phyloP scores from a whole-genome alignment of 192 early-diverging fungal genomes.

The Backusella psychrophila region DNA sequence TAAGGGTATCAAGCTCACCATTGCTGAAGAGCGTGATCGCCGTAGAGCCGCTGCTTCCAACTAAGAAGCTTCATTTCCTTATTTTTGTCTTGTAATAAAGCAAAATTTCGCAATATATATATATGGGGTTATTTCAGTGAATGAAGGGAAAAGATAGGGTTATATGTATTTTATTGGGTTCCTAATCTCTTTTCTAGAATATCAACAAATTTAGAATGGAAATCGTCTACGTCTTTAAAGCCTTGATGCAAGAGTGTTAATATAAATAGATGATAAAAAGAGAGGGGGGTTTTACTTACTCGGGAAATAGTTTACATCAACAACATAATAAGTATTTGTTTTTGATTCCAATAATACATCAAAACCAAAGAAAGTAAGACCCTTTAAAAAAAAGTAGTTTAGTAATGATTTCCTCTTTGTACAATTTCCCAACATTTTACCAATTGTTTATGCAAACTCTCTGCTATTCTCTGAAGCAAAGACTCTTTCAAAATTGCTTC shows the following conservation, averaged over 20 bases:
- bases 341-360: constrained; percentile 26
- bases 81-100: too few relatives aligned
- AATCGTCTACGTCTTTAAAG: constrained; percentile 14
- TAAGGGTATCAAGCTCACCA: too few relatives aligned
- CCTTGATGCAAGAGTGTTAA: background rate
- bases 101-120: background rate
- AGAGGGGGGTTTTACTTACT: constrained; percentile 13
- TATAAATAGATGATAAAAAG: background rate
- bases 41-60: too few relatives aligned
- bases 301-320: constrained; percentile 39
- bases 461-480: constrained; percentile 10
- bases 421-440: too few relatives aligned
- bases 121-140: background rate
- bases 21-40: too few relatives aligned
- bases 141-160: too few relatives aligned
- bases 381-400: background rate
- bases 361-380: constrained; percentile 38
- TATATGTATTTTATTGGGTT: background rate
- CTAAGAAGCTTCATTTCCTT: too few relatives aligned
- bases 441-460: constrained; percentile 14
- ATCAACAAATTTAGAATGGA: constrained; percentile 18
- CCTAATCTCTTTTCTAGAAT: constrained; percentile 9
- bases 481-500: constrained; percentile 1
- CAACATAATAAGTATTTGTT: constrained; percentile 22
- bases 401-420: too few relatives aligned